Conservation (phyloP, 2,329 filamentous ascomycete genomes). For the Botrytis paeoniae region DNA sequence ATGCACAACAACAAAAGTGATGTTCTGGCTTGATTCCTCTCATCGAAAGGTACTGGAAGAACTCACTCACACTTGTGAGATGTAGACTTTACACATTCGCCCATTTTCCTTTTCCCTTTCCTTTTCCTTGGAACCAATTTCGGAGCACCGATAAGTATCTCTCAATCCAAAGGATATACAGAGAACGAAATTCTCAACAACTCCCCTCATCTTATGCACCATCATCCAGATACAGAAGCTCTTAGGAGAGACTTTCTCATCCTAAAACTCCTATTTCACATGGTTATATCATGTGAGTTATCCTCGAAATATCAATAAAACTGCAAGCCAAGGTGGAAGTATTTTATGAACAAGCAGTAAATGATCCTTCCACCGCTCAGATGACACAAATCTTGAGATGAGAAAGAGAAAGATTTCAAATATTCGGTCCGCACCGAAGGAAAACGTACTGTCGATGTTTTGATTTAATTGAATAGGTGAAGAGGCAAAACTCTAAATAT, state of each 20-base stretch:
- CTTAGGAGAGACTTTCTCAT: neutral
- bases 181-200: neutral
- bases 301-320: neutral
- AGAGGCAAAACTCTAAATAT: neutral
- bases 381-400: neutral
- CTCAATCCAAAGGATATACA: neutral
- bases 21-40: neutral
- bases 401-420: neutral
- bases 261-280: neutral
- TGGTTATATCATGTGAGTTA: neutral
- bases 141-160: no score
- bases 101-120: neutral
- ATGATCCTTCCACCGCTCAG: neutral
- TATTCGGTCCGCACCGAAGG: neutral
- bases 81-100: neutral
- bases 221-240: neutral
- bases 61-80: constrained; percentile 2
- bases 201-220: neutral
- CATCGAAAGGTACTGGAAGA: neutral
- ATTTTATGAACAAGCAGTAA: neutral
- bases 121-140: neutral
- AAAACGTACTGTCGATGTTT: neutral
- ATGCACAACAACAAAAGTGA: neutral
- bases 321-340: neutral
- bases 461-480: neutral